These are phyloP conservation scores for Ceratobasidium sp. DNA, from an alignment of 1,284 basidiomycete genomes.

Conservation along the genomic window DNA sequence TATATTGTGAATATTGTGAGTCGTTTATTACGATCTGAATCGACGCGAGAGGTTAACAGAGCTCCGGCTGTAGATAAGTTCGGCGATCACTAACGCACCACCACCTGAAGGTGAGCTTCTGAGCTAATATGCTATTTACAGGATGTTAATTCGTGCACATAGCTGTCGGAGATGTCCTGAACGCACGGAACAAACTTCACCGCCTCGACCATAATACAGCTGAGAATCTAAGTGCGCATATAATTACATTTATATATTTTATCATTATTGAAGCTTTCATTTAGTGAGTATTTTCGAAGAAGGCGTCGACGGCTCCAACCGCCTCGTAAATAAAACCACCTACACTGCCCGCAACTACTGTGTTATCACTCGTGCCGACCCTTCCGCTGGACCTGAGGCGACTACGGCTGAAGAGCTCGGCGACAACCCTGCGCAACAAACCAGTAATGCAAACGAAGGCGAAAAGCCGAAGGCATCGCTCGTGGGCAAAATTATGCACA, in stretches of 20 bases:
- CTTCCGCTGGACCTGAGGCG: constrained; percentile 39
- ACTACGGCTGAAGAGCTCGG: constrained; percentile 33
- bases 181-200: constrained; percentile 55
- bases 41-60: background rate
- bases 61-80: constrained; percentile 40
- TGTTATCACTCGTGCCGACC: constrained; percentile 52
- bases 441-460: constrained; percentile 9
- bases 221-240: constrained; percentile 55
- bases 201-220: constrained; percentile 60
- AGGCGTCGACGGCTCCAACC: constrained; percentile 48
- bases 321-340: constrained; percentile 47
- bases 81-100: constrained; percentile 59
- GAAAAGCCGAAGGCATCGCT: constrained; percentile 33
- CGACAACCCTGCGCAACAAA: constrained; percentile 30
- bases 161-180: constrained; percentile 57
- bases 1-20: constrained; percentile 58
- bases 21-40: background rate
- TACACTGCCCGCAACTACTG: constrained; percentile 52
- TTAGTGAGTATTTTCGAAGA: constrained; percentile 44
- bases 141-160: constrained; percentile 15
- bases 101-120: constrained; percentile 54
- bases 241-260: constrained; percentile 22
- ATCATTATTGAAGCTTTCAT: background rate
- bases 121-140: background rate
- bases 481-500: constrained; percentile 18